Evolutionary conservation across 2,329 filamentous ascomycete genomes (phyloP), one percentile per base, ranked within the genome.

Genomic region (Lanzia echinophila): DNA sequence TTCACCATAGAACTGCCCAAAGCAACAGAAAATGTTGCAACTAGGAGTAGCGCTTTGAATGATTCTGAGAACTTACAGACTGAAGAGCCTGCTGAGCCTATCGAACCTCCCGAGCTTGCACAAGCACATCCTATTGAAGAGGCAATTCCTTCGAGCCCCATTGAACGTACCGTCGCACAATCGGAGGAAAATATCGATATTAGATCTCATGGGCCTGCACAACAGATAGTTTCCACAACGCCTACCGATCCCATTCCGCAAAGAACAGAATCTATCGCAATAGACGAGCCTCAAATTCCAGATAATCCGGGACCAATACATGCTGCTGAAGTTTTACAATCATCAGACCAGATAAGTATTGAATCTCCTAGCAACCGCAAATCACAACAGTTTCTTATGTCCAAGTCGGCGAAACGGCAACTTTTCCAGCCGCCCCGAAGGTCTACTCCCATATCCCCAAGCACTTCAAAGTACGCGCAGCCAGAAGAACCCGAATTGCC

Each of bases 401-500:
- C 51, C 22, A 50, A 20, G 20, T 34, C 46, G 12, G 13, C 46
- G 8, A 28, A 50, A 36, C 51, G 51, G 7, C 39, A 47, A 50
- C 7, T 36, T 4, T 50, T 50, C 13, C 15, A 34, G 7, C 28
- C 28, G 2, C 31, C 28, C 3, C 24, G 19, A 19, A 46, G 36
- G 41, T 20, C 32, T 38, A 17, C 38, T 41, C 38, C 17, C 5
- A 41, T 17, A 32, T 22, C 46, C 17, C 8, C 28, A 32, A 38
- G 32, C 22, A 32, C 32, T 22, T 47, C 47, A 34, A 36, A 41
- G 38, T 19, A 34, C 1, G 19, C 42, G 44, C 31, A 42, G 36
- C 32, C 65, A n/a, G 74, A 75, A 15, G 82, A 87, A 61, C 83
- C 83, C 1, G 82, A 86, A 46, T 72, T 88, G 5, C 85, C 84